These are phyloP conservation scores for Selaginella tamariscina DNA, from an alignment of 75 land plant genomes.

Conservation along the genomic window DNA sequence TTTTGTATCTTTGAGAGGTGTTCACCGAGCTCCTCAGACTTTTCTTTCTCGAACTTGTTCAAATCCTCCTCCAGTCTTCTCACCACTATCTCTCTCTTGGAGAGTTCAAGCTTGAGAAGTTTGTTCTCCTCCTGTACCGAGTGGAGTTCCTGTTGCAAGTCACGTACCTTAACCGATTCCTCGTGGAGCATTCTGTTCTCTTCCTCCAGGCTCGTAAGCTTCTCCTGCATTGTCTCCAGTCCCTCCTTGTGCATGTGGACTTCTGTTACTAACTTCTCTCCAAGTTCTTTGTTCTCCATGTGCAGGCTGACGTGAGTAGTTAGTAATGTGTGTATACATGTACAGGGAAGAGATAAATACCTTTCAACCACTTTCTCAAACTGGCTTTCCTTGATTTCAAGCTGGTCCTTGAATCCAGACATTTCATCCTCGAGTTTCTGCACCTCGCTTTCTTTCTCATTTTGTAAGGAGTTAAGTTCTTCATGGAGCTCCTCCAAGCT, in stretches of 20 bases:
- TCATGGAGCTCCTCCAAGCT: not conserved
- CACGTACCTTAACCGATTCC: not conserved
- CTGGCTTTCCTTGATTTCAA: not conserved
- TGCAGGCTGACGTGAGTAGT: no score
- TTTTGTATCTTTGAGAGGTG: not conserved
- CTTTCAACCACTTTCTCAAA: not conserved
- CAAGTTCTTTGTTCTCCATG: not conserved
- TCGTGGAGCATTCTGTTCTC: not conserved
- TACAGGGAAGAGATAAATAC: no score
- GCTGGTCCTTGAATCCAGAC: not conserved
- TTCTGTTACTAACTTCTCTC: not conserved
- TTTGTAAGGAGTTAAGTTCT: not conserved
- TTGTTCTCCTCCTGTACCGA: not conserved
- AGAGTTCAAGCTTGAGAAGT: not conserved
- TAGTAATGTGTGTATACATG: no score
- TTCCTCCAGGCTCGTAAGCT: not conserved
- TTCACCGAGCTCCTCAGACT: not conserved
- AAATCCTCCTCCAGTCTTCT: not conserved
- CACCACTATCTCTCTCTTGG: not conserved
- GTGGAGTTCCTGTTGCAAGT: not conserved
- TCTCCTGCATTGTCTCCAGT: not conserved
- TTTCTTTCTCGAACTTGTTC: not conserved
- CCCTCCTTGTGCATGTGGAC: no score
- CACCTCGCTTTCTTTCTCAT: not conserved
- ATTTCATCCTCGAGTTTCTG: not conserved